phyloP scores from a whole-genome alignment of 495 filamentous ascomycete species.

The Aspergillus carlsbadensis region DNA sequence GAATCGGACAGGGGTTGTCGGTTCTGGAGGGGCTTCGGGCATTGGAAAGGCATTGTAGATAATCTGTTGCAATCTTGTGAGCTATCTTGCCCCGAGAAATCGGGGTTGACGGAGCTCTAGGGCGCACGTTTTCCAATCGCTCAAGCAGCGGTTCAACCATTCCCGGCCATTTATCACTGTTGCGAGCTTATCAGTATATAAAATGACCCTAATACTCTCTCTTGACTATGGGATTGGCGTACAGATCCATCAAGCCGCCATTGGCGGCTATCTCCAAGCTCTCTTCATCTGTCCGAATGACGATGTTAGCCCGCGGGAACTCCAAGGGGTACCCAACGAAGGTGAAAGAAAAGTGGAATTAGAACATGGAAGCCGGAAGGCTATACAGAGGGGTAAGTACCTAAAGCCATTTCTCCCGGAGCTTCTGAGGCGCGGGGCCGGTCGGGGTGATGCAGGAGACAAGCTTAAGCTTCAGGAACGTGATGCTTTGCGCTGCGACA shows the following conservation, averaged over 20 bases:
- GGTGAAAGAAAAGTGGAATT: neutral
- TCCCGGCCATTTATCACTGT: conserved; percentile 54
- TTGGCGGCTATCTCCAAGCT: conserved; percentile 61
- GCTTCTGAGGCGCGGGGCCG: neutral
- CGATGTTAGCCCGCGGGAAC: conserved; percentile 3
- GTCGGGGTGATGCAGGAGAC: neutral
- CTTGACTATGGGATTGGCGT: conserved; percentile 26
- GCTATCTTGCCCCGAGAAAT: neutral
- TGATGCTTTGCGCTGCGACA: conserved; percentile 2
- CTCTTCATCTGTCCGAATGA: conserved; percentile 52
- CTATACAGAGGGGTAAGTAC: conserved; percentile 21
- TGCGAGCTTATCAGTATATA: conserved; percentile 26
- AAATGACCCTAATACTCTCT: neutral
- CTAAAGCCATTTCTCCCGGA: conserved; percentile 37
- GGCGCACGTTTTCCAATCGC: conserved; percentile 52
- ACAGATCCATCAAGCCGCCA: conserved; percentile 71
- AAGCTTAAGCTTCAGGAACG: conserved; percentile 7
- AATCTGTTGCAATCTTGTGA: conserved; percentile 39
- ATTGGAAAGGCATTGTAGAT: conserved; percentile 53
- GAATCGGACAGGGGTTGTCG: conserved; percentile 14
- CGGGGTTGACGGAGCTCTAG: conserved; percentile 1
- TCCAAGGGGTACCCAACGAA: neutral
- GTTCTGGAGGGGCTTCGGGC: conserved; percentile 38
- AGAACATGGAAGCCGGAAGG: neutral
- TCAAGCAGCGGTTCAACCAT: conserved; percentile 51